Percentiles rank a stretch among this genome's conserved stretches.
These are phyloP conservation scores for Funneliformis geosporum DNA, from an alignment of 192 early-diverging fungal species.

Conservation along the genomic window DNA sequence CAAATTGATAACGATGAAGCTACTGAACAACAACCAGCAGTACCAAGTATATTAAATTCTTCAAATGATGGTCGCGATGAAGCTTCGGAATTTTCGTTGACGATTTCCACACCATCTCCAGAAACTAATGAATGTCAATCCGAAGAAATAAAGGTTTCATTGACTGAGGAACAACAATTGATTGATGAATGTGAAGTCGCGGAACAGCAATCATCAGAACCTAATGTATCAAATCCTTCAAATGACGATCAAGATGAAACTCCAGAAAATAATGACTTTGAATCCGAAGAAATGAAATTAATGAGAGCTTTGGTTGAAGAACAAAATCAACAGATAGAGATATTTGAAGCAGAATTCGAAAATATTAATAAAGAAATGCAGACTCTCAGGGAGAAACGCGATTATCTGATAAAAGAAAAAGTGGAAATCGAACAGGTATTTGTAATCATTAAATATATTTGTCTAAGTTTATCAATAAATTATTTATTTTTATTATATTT, in stretches of 20 bases:
- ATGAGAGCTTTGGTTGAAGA: conserved; percentile 6
- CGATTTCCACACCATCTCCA: neutral
- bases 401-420: neutral
- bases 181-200: neutral
- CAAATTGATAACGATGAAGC: neutral
- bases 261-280: neutral
- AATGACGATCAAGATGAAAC: neutral
- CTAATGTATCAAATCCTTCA: neutral
- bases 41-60: neutral
- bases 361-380: neutral
- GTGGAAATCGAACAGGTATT: neutral
- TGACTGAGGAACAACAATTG: no score
- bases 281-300: neutral
- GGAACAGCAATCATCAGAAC: neutral
- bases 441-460: neutral
- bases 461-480: neutral
- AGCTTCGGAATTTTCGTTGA: neutral
- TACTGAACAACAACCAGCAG: neutral
- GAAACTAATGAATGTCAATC: no score
- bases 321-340: neutral
- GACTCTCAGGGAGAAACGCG: neutral
- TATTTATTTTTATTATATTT: neutral
- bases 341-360: conserved; percentile 10
- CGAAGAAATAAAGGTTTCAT: no score
- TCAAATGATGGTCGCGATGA: neutral